Evolutionary conservation across 768 basidiomycete genomes (phyloP), one percentile per base, ranked within the genome.

Genomic region (Russula lepida): DNA sequence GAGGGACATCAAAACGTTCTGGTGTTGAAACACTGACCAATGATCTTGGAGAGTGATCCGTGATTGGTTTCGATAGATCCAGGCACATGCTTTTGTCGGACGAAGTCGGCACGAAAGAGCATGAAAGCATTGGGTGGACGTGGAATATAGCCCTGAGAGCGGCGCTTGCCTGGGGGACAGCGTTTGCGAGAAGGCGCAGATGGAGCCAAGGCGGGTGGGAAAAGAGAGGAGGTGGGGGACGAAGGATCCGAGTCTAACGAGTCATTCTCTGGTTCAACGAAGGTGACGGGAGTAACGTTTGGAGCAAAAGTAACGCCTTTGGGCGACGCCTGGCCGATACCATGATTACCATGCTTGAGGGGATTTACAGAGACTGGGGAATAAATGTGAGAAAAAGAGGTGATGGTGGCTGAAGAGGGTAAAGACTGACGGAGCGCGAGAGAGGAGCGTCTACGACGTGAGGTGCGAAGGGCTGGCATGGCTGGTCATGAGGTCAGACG

Each of bases 241-340:
- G 73, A 64, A 0, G 71, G 52, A 57, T 68, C 68, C 39, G 70
- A 74, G 17, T 73, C 71, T 11, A 76, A 66, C 19, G 68, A 70
- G 35, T 68, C 70, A 56, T 73, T 75, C 0, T 73, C 62, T 13
- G 56, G 56, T 12, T 76, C 75, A 28, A 71, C 71, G 71, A 76
- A 84, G 0, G 81, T 81, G 3, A 73, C 75, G 1, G 83, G 83
- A 0, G 83, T 84, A 27, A 84, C 75, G 63, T 84, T 84, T 41
- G 83, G 83, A 1, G 84, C 84, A 52, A 86, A 86, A 0, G 81
- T 83, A 28, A 86, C 81, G 5, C 78, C 75, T n/a, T 79, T 74
- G 23, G 70, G 68, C 0, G 78, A 74, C 0, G 74, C 69, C 2
- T 77, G 68, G 56, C 70, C 67, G 57, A 78, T 74, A 28, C 81